A percentile compares a stretch with the other conserved stretches of the same genome.
These are phyloP conservation scores for Trichoderma semiorbis DNA, from an alignment of 2,329 filamentous ascomycete species.

Conservation along the genomic window DNA sequence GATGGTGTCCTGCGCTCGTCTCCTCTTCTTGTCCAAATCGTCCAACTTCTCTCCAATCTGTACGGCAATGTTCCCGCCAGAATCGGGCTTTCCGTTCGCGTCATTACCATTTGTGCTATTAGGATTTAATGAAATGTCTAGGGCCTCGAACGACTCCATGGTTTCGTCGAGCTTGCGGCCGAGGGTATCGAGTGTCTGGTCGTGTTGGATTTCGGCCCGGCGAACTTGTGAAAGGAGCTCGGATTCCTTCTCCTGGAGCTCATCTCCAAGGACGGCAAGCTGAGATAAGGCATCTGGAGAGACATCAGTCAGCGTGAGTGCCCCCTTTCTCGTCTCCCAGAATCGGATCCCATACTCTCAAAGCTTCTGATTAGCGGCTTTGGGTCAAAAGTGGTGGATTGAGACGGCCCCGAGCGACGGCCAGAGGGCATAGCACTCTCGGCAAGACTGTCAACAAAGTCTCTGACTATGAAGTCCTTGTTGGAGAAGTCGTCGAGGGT, in stretches of 20 bases:
- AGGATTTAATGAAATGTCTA: constrained; percentile 78
- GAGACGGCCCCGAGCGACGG: constrained; percentile 69
- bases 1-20: constrained; percentile 85
- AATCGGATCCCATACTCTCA: constrained; percentile 55
- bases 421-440: constrained; percentile 76
- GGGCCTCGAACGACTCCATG: constrained; percentile 84
- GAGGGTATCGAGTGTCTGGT: constrained; percentile 82
- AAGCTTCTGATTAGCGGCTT: constrained; percentile 96
- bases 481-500: constrained; percentile 83
- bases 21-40: constrained; percentile 87
- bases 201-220: constrained; percentile 86
- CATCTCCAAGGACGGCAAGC: constrained; percentile 69
- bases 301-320: background rate
- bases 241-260: constrained; percentile 85
- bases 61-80: constrained; percentile 83
- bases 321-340: background rate
- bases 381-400: constrained; percentile 72
- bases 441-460: constrained; percentile 92
- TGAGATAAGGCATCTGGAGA: constrained; percentile 60
- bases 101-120: constrained; percentile 39
- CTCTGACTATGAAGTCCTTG: constrained; percentile 95
- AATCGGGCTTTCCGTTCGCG: constrained; percentile 40
- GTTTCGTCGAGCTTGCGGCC: constrained; percentile 88
- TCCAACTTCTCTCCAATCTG: constrained; percentile 93
- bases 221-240: constrained; percentile 87